Percentiles rank a stretch among this genome's conserved stretches.
phyloP scores from a whole-genome alignment of 164 flowering plant genomes.

The Houttuynia cordata region DNA sequence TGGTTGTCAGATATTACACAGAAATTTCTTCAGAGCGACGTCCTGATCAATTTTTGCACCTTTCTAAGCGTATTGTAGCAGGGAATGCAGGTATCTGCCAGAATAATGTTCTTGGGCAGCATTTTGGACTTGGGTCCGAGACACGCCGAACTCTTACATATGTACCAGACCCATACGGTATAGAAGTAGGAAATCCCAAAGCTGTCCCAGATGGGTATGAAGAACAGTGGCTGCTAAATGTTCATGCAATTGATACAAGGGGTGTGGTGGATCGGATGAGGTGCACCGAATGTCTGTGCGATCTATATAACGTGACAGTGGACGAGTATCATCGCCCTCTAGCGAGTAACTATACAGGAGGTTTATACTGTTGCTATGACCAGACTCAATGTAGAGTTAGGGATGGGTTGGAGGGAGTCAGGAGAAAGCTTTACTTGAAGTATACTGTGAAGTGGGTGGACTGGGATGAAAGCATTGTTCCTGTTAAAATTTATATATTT shows the following conservation, averaged over 20 bases:
- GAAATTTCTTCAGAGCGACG: slow-evolving; percentile 20
- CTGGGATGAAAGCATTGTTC: slow-evolving; percentile 53
- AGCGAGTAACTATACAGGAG: slow-evolving; percentile 48
- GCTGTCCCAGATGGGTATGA: slow-evolving; percentile 62
- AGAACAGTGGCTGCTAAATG: slow-evolving; percentile 69
- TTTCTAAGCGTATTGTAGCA: slow-evolving; percentile 17
- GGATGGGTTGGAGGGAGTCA: slow-evolving; percentile 26
- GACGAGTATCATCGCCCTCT: slow-evolving; percentile 39
- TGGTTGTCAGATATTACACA: slow-evolving; percentile 43
- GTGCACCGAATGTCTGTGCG: slow-evolving; percentile 82
- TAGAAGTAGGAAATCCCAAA: slow-evolving; percentile 55
- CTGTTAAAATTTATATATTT: slow-evolving; percentile 66
- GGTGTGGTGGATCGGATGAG: slow-evolving; percentile 67
- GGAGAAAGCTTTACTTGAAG: slow-evolving; percentile 50
- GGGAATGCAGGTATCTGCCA: slow-evolving; percentile 54
- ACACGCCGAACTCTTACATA: slow-evolving; percentile 49
- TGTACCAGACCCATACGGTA: slow-evolving; percentile 62
- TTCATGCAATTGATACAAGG: slow-evolving; percentile 88
- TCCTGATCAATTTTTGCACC: neutral
- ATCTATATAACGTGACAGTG: slow-evolving; percentile 61
- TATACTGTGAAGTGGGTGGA: slow-evolving; percentile 79
- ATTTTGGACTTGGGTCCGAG: slow-evolving; percentile 76
- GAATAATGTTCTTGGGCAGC: slow-evolving; percentile 28
- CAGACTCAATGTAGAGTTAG: slow-evolving; percentile 43
- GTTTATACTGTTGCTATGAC: slow-evolving; percentile 70